Base-by-base conservation (phyloP, 2,329 filamentous ascomycete genomes). In the Chaetomiaceae sp. region DNA sequence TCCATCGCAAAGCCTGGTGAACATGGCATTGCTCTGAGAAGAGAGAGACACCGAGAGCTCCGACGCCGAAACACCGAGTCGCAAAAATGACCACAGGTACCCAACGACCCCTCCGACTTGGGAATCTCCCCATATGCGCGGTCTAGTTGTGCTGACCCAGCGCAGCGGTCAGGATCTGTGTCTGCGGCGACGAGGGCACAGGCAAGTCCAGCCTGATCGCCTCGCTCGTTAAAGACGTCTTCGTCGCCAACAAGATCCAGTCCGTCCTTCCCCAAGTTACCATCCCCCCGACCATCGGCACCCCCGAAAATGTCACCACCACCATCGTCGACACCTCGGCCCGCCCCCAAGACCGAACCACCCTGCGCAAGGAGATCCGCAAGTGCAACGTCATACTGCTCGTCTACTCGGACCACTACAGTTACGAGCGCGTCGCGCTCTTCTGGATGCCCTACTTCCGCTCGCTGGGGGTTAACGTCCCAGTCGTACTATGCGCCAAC, bases 391-490 rank as follows among this genome's bases (percentile, higher is more conserved):
- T 96, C 61, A 97, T 99, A 60, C 79, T 97, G 17, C 83, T 99
- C 39, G 91, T 99, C 51, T 99, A 99, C 71, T 91, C 91, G 61
- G 94, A 99, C 69, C 92, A 97, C 72, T 99, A 99, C 76, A 97
- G 91, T 78, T 99, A 97, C 74, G 94, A 99, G 69, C 81, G 94
- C 34, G 91, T 99, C 3, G 94, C 92, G 3, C 78, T 99, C 42
- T 99, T 97, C 71, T 99, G 94, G 94, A 88, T 99, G 82, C 94
- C 94, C 11, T 95, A 96, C 71, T 97, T 99, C 67, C 88, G 94
- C 57, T 96, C 91, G 4, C 81, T 99, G 36, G 94, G 94, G n/a
- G 94, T 99, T 67, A 99, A 99, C 68, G 91, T 99, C 20, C 94
- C 94, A 0, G 94, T 99, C 11, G 91, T 99, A 40, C 76, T 99